Conservation (phyloP, 805 yeast species). For the Candida namnaoensis region DNA sequence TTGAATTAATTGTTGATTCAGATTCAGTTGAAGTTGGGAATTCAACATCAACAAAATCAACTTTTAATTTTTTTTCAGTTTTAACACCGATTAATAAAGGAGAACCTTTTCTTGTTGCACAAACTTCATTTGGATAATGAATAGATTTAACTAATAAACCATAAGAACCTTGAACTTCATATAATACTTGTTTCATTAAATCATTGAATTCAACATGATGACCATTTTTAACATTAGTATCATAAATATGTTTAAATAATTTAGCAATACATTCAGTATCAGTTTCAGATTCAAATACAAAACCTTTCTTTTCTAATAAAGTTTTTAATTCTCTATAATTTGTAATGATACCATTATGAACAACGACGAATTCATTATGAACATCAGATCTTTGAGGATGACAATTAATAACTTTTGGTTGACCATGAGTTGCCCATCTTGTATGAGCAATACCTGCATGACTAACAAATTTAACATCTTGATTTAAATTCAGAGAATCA, state of each 20-base stretch:
- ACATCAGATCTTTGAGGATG: slow-evolving; percentile 94
- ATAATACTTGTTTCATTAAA: slow-evolving; percentile 83
- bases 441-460: slow-evolving; percentile 98
- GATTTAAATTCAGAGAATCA: slow-evolving; percentile 39
- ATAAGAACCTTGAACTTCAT: slow-evolving; percentile 95
- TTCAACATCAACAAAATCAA: slow-evolving; percentile 97
- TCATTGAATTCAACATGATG: slow-evolving; percentile 81
- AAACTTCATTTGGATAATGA: slow-evolving; percentile 91
- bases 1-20: slow-evolving; percentile 5
- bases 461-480: slow-evolving; percentile 58
- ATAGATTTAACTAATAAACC: slow-evolving; percentile 88
- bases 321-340: slow-evolving; percentile 89
- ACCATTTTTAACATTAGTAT: slow-evolving; percentile 64
- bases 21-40: slow-evolving; percentile 49
- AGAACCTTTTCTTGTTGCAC: slow-evolving; percentile 97
- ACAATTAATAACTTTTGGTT: slow-evolving; percentile 76
- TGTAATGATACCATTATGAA: slow-evolving; percentile 97
- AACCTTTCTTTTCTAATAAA: slow-evolving; percentile 72
- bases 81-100: slow-evolving; percentile 96
- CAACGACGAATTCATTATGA: slow-evolving; percentile 77
- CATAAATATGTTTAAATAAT: slow-evolving; percentile 84
- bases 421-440: slow-evolving; percentile 99
- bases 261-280: slow-evolving; percentile 98
- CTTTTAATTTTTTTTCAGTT: slow-evolving; percentile 90
- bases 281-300: slow-evolving; percentile 80